Percentiles rank a stretch among this genome's conserved stretches.
Conservation (phyloP, 2,329 filamentous ascomycete species). For the Thelonectria blattea region DNA sequence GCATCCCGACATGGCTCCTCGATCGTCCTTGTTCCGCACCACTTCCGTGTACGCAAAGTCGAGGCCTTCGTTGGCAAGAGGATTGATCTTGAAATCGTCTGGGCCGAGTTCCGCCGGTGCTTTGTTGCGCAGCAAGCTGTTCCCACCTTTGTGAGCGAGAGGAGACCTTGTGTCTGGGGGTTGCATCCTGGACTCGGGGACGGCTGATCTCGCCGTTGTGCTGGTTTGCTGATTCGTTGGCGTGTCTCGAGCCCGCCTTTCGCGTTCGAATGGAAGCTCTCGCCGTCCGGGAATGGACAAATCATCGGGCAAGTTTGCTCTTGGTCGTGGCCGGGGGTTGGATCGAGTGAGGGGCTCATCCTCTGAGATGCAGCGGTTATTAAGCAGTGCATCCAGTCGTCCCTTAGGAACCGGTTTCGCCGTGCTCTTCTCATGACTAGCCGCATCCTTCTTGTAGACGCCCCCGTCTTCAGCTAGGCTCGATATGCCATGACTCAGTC, state of each 20-base stretch:
- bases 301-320: constrained; percentile 28
- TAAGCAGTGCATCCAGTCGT: constrained; percentile 44
- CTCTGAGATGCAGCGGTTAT: constrained; percentile 36
- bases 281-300: constrained; percentile 48
- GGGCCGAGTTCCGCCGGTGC: constrained; percentile 63
- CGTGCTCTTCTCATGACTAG: constrained; percentile 1
- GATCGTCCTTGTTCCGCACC: constrained; percentile 71
- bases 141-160: constrained; percentile 31
- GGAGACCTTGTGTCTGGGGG: constrained; percentile 24
- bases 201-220: constrained; percentile 12
- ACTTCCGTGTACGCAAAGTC: constrained; percentile 78
- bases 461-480: constrained; percentile 57
- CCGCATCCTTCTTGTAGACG: constrained; percentile 32
- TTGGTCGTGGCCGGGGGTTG: constrained; percentile 29
- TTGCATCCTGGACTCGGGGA: constrained; percentile 16
- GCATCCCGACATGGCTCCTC: constrained; percentile 76
- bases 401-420: constrained; percentile 31
- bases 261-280: constrained; percentile 46
- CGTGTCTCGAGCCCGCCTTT: constrained; percentile 20
- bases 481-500: constrained; percentile 47
- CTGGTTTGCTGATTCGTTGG: constrained; percentile 20
- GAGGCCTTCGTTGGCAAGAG: constrained; percentile 70
- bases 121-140: constrained; percentile 59
- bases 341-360: constrained; percentile 37
- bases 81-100: constrained; percentile 84